These are phyloP conservation scores for cucumber (Cucumis sativus) DNA, from an alignment of 306 rosid species.

Conservation along the genomic window DNA sequence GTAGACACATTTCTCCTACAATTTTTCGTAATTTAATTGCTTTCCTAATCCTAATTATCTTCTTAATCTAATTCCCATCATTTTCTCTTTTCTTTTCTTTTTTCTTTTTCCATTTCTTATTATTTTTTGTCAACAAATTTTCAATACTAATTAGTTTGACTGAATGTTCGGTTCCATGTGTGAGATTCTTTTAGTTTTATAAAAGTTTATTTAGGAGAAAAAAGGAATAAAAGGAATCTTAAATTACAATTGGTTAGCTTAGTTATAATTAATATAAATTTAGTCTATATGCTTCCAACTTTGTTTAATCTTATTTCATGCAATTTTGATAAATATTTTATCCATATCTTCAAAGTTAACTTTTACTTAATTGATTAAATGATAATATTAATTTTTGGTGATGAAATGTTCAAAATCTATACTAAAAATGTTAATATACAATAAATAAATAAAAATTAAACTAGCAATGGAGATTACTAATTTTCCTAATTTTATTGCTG, in stretches of 20 bases:
- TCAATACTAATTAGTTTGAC: neutral
- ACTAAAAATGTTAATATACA: too few species aligned
- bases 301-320: too few species aligned
- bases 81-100: neutral
- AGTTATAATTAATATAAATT: neutral
- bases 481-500: too few species aligned
- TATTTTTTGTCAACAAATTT: neutral
- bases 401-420: too few species aligned
- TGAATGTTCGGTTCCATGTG: slow-evolving; percentile 2
- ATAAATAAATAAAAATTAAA: too few species aligned
- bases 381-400: too few species aligned
- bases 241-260: neutral
- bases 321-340: too few species aligned
- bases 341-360: too few species aligned
- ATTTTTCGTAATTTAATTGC: neutral
- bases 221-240: neutral
- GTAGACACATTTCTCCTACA: slow-evolving; percentile 13
- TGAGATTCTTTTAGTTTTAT: neutral
- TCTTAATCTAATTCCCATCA: neutral
- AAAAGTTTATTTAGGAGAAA: neutral
- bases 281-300: too few species aligned
- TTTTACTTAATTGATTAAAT: too few species aligned
- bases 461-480: too few species aligned
- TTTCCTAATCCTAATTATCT: neutral
- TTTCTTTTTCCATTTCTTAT: neutral